These are phyloP conservation scores for Nasturtium officinale DNA, from an alignment of 345 rosid genomes.

Conservation along the genomic window DNA sequence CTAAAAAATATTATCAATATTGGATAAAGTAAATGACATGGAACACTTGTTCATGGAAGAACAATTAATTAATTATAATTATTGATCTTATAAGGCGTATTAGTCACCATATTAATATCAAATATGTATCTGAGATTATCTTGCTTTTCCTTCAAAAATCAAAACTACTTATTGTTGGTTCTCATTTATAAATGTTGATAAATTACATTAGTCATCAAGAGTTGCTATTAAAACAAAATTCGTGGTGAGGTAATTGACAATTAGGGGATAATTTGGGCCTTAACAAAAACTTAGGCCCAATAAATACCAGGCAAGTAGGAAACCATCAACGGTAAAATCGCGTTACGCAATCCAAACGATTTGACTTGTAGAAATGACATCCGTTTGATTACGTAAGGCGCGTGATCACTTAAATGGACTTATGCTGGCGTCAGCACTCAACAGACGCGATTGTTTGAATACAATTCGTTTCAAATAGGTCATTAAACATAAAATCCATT, in stretches of 20 bases:
- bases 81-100: neutral
- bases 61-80: neutral
- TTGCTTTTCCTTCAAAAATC: neutral
- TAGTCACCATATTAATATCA: neutral
- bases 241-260: neutral
- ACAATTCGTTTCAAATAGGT: too few relatives aligned
- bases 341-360: constrained; percentile 4
- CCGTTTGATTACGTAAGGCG: constrained; percentile 32
- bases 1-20: neutral
- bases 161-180: neutral
- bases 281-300: neutral
- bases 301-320: neutral
- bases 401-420: constrained; percentile 16
- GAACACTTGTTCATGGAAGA: neutral
- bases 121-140: neutral
- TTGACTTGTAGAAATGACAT: constrained; percentile 17
- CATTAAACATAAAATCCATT: too few relatives aligned
- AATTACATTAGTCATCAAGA: neutral
- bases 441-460: constrained; percentile 4
- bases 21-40: neutral
- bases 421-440: constrained; percentile 21
- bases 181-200: neutral
- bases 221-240: neutral
- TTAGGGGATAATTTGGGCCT: neutral
- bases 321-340: neutral